Evolutionary conservation across 768 basidiomycete genomes (phyloP).

Genomic region (Mycena rosella): DNA sequence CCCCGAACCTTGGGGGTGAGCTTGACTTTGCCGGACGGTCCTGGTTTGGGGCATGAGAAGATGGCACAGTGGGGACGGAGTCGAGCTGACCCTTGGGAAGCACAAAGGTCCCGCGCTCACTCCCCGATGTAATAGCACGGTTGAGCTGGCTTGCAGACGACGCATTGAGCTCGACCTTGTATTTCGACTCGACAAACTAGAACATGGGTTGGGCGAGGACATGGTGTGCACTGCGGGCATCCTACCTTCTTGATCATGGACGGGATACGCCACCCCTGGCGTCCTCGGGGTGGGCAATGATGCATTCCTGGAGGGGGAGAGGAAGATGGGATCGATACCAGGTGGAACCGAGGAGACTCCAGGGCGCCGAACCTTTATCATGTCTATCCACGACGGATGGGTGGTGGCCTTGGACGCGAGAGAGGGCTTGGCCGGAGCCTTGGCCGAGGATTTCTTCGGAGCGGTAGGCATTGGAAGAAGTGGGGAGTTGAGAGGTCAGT

Average conservation of each 20-base stretch:
- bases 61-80: neutral
- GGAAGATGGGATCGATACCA: slow-evolving; percentile 9
- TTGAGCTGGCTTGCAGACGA: slow-evolving; percentile 83
- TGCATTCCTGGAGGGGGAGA: slow-evolving; percentile 67
- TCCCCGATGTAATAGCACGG: slow-evolving; percentile 76
- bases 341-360: slow-evolving; percentile 39
- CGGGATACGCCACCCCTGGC: slow-evolving; percentile 84
- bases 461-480: slow-evolving; percentile 27
- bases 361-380: slow-evolving; percentile 74
- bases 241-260: slow-evolving; percentile 83
- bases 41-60: slow-evolving; percentile 37
- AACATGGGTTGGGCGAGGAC: slow-evolving; percentile 31
- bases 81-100: slow-evolving; percentile 62
- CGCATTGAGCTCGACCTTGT: slow-evolving; percentile 82
- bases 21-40: slow-evolving; percentile 62
- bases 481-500: neutral
- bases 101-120: slow-evolving; percentile 61
- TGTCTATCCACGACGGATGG: slow-evolving; percentile 81
- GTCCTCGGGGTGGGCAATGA: slow-evolving; percentile 77
- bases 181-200: slow-evolving; percentile 87
- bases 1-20: slow-evolving; percentile 73
- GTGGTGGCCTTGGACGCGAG: slow-evolving; percentile 50
- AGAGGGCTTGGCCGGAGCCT: slow-evolving; percentile 52
- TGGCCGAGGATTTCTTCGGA: slow-evolving; percentile 55
- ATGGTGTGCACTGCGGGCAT: slow-evolving; percentile 24